Evolutionary conservation across 225 moss, liverwort and hornwort species (phyloP).

Genomic region (Ulota crispa): DNA sequence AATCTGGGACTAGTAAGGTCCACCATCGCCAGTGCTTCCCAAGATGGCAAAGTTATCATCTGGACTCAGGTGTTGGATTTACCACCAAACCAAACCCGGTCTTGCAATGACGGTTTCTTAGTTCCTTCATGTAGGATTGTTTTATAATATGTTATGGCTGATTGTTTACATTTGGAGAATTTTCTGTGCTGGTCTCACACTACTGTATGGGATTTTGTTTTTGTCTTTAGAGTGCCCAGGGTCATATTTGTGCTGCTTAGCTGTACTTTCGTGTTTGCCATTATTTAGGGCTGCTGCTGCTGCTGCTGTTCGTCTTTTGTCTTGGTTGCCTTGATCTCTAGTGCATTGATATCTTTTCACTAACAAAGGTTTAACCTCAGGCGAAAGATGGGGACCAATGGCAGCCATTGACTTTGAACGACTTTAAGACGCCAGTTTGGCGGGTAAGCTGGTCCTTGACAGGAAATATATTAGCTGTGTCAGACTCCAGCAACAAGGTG

Average conservation of each 20-base stretch:
- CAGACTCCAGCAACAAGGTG: conserved; percentile 77
- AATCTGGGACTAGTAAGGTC: conserved; percentile 85
- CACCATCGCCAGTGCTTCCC: conserved; percentile 92
- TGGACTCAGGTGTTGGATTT: conserved; percentile 73
- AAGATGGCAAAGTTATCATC: conserved; percentile 87
- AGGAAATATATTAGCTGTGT: conserved; percentile 80
- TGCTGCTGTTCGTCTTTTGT: background rate
- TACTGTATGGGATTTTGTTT: background rate
- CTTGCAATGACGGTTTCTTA: background rate
- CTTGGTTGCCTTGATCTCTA: conserved; percentile 2
- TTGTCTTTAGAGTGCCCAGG: background rate
- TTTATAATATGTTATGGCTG: background rate
- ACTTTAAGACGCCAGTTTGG: conserved; percentile 87
- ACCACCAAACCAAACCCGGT: background rate
- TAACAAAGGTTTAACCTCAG: conserved; percentile 25
- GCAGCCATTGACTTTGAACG: conserved; percentile 70
- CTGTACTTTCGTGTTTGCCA: background rate
- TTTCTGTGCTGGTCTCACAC: background rate
- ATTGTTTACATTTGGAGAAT: background rate
- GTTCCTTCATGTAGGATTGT: background rate
- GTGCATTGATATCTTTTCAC: background rate
- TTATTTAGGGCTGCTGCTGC: background rate
- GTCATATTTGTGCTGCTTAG: background rate
- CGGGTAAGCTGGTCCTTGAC: conserved; percentile 89
- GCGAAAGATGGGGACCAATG: conserved; percentile 91